phyloP scores from a whole-genome alignment of 306 rosid species.

The Dryas drummondii region DNA sequence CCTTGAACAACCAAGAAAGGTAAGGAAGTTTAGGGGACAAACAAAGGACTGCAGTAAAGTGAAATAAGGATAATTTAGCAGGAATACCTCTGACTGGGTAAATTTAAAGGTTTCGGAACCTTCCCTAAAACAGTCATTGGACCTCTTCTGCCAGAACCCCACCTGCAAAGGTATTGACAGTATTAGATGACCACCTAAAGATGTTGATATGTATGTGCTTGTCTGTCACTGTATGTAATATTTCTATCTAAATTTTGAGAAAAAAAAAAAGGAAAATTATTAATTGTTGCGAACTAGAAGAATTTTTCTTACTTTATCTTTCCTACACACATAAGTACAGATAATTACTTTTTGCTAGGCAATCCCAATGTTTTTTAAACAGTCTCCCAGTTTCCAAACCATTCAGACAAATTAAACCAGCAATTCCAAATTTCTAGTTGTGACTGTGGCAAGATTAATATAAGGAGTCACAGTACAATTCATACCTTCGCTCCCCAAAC shows the following conservation, averaged over 20 bases:
- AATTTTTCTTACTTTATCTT: not conserved
- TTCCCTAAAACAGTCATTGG: constrained; percentile 93
- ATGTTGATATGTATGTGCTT: not conserved
- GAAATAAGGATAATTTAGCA: constrained; percentile 14
- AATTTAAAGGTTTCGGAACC: constrained; percentile 93
- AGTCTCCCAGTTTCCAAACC: not conserved
- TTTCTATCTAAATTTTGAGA: not conserved
- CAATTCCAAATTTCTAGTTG: not conserved
- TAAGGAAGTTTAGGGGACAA: constrained; percentile 30
- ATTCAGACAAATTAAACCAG: not conserved
- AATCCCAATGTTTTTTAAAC: not conserved
- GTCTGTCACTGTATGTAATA: not conserved
- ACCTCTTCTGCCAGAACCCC: constrained; percentile 81
- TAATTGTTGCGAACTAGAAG: not conserved
- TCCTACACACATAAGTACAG: not conserved
- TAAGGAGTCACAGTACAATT: not conserved
- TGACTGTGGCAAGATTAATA: not conserved
- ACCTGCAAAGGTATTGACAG: constrained; percentile 47
- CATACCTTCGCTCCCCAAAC: constrained; percentile 90
- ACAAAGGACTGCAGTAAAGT: constrained; percentile 16
- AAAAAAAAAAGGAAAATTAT: not conserved
- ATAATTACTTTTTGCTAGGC: not conserved
- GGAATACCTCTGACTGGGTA: constrained; percentile 92
- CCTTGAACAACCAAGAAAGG: constrained; percentile 52
- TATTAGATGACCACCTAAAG: not conserved